These are phyloP conservation scores for Candida tibetensis DNA, from an alignment of 805 yeast genomes.

Conservation along the genomic window DNA sequence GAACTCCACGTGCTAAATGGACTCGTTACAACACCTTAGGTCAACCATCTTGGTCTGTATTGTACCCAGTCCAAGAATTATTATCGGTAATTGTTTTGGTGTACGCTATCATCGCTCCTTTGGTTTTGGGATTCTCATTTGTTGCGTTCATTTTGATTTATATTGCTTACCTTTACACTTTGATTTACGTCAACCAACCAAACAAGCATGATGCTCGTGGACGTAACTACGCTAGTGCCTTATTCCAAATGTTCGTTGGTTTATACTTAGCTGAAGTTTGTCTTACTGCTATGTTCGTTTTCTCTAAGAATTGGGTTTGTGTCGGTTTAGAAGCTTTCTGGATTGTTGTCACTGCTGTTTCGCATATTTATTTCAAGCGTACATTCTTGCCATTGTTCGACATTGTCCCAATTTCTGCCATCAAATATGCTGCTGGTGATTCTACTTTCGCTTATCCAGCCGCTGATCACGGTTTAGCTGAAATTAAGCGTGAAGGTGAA, in stretches of 20 bases:
- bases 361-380: conserved; percentile 58
- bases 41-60: conserved; percentile 75
- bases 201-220: conserved; percentile 63
- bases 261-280: conserved; percentile 70
- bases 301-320: conserved; percentile 77
- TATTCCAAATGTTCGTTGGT: conserved; percentile 71
- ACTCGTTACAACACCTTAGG: conserved; percentile 61
- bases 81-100: conserved; percentile 69
- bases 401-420: conserved; percentile 65
- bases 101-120: conserved; percentile 78
- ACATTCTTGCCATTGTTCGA: conserved; percentile 64
- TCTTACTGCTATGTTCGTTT: conserved; percentile 67
- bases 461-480: conserved; percentile 62
- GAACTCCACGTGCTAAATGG: conserved; percentile 94
- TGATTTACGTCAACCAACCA: conserved; percentile 62
- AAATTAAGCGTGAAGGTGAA: conserved; percentile 52
- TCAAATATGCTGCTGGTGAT: conserved; percentile 47
- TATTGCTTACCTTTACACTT: conserved; percentile 59
- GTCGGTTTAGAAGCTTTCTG: conserved; percentile 66
- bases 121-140: conserved; percentile 64
- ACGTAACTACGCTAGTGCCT: conserved; percentile 66
- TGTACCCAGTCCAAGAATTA: conserved; percentile 75
- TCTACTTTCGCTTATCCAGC: conserved; percentile 50
- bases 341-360: conserved; percentile 53
- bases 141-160: conserved; percentile 56